Evolutionary conservation across 225 moss, liverwort and hornwort species (phyloP).

Genomic region (Marchantia paleacea): DNA sequence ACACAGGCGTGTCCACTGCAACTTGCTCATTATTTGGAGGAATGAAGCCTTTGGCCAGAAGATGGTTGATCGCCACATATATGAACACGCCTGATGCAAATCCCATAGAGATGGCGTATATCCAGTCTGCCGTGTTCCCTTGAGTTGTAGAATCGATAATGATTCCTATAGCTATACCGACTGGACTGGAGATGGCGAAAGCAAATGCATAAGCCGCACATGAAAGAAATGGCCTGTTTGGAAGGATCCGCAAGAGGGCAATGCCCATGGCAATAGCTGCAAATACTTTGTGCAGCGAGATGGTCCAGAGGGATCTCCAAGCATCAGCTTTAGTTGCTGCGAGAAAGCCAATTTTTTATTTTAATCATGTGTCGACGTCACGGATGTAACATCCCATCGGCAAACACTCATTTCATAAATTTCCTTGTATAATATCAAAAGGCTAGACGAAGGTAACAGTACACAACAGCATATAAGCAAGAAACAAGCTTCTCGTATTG

Average conservation of each 20-base stretch:
- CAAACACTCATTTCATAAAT: neutral
- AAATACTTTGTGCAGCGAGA: conserved; percentile 83
- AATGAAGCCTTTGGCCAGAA: conserved; percentile 64
- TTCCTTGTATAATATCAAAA: neutral
- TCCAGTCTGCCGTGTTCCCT: conserved; percentile 71
- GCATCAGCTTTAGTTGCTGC: conserved; percentile 50
- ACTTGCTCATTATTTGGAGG: conserved; percentile 28
- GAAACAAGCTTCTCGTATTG: no score
- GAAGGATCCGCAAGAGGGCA: conserved; percentile 81
- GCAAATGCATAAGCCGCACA: conserved; percentile 62
- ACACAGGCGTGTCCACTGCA: conserved; percentile 38
- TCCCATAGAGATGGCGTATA: conserved; percentile 80
- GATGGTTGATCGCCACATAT: conserved; percentile 86
- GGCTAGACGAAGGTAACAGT: no score
- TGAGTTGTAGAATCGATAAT: conserved; percentile 67
- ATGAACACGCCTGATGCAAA: conserved; percentile 82
- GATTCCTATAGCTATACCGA: conserved; percentile 86
- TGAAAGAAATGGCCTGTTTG: conserved; percentile 64
- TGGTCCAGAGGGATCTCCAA: conserved; percentile 79
- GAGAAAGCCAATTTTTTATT: neutral
- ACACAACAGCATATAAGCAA: neutral
- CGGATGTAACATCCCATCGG: neutral
- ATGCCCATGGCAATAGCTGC: conserved; percentile 93
- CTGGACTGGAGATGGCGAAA: conserved; percentile 81
- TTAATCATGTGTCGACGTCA: no score